Conservation (phyloP, 331 rosid species). For the Quercus tomentella region DNA sequence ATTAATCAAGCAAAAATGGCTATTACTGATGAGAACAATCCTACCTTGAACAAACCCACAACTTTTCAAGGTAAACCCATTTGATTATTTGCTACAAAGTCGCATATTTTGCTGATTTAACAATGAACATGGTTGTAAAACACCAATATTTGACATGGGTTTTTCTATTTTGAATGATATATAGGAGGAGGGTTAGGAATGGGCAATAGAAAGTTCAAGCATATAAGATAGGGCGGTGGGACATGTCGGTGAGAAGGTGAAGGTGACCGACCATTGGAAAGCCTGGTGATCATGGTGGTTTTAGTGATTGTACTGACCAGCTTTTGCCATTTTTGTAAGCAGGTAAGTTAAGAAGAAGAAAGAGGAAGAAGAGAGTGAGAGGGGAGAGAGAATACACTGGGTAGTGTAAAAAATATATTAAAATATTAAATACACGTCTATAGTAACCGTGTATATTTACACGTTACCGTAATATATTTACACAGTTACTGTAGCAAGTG, state of each 20-base stretch:
- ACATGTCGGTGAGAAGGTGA: too few relatives aligned
- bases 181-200: slow-evolving; percentile 40
- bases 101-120: background rate
- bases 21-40: slow-evolving; percentile 41
- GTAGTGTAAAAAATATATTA: too few relatives aligned
- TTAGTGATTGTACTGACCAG: too few relatives aligned
- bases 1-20: slow-evolving; percentile 32
- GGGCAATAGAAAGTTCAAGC: slow-evolving; percentile 45
- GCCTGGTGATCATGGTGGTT: too few relatives aligned
- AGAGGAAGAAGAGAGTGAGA: too few relatives aligned
- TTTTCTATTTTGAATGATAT: background rate
- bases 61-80: slow-evolving; percentile 40
- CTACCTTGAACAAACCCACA: slow-evolving; percentile 41
- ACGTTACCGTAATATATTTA: fast-evolving
- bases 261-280: too few relatives aligned
- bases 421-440: too few relatives aligned
- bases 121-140: slow-evolving; percentile 3
- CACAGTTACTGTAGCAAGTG: fast-evolving
- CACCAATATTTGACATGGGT: slow-evolving; percentile 11
- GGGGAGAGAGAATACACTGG: too few relatives aligned
- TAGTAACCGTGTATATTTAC: fast-evolving
- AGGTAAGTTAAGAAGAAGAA: too few relatives aligned
- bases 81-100: background rate
- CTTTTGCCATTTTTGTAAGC: too few relatives aligned
- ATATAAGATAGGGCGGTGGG: background rate